Evolutionary conservation across 164 flowering plant genomes (phyloP).

Genomic region (Buxus sempervirens): DNA sequence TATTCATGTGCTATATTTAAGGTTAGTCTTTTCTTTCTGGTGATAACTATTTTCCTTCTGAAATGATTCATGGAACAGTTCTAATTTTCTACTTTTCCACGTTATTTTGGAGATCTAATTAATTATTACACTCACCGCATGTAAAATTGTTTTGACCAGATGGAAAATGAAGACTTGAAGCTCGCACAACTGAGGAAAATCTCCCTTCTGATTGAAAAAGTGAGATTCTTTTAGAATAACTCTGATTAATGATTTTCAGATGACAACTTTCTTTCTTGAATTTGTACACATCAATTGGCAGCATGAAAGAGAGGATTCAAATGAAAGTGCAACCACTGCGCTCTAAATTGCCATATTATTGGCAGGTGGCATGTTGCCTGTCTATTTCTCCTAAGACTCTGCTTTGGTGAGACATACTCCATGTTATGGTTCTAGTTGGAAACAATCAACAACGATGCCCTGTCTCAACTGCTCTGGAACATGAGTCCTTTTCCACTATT

Average conservation of each 20-base stretch:
- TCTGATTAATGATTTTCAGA: neutral
- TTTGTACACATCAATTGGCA: too few relatives aligned
- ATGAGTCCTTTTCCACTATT: too few relatives aligned
- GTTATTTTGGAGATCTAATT: neutral
- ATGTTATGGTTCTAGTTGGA: too few relatives aligned
- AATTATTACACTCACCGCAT: neutral
- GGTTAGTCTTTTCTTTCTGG: conserved; percentile 35
- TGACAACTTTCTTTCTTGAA: neutral
- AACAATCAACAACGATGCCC: too few relatives aligned
- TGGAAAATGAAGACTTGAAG: conserved; percentile 67
- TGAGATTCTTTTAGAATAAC: conserved; percentile 14
- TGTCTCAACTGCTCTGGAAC: too few relatives aligned
- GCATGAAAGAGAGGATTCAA: too few relatives aligned
- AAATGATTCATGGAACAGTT: neutral
- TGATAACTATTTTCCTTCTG: neutral
- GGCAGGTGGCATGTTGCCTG: too few relatives aligned
- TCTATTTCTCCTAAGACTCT: too few relatives aligned
- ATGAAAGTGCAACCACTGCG: too few relatives aligned
- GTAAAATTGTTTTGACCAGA: conserved; percentile 27
- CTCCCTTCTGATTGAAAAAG: conserved; percentile 75
- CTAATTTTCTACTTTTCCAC: neutral
- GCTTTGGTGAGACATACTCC: too few relatives aligned
- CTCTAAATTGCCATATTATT: too few relatives aligned
- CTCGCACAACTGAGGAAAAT: conserved; percentile 80
- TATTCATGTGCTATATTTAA: conserved; percentile 86